Evolutionary conservation across 2,329 filamentous ascomycete genomes (phyloP), one percentile per base, ranked within the genome.

Genomic region (Saccharata proteae): DNA sequence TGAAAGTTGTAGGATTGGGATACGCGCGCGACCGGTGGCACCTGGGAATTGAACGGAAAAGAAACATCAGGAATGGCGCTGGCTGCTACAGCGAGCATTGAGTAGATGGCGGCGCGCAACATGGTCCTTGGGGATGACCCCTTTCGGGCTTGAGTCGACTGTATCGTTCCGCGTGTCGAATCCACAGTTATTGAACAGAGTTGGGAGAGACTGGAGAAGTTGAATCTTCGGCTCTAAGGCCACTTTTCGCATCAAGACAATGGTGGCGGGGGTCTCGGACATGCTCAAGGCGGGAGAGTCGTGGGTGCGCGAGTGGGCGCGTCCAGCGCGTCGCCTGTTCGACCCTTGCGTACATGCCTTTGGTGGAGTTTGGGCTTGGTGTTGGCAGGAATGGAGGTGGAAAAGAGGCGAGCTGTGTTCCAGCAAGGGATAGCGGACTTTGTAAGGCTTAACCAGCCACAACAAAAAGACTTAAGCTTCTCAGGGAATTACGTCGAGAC

Each of bases 1-100:
- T 70, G 63, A 47, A 86, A 84, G 7, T 64, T 69, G 54, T 83
- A 90, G 3, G 66, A 63, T 43, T 77, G 49, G 23, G 68, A 70
- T 37, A 80, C 63, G 41, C 80, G 70, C 13, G 82, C 84, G 32
- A 86, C 77, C 3, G 79, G 77, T 18, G 84, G 84, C 1, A 92
- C 68, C 53, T 93, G 85, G 3, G 81, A 76, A 55, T 90, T 92
- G 53, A 93, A 66, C 1, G 84, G 84, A 43, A 86, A 88, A 27
- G 62, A 62, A 31, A 59, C 46, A 26, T 52, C 50, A 12, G 58
- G 55, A 15, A 38, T 41, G 34, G 52, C 52, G n/a, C 38, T 32
- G 22, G 35, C 41, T 13, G 37, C 35, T 11, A 36, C 33, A 29
- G 37, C 30, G 19, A 49, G 36, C 14, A 47, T 20, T 19, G 42